Conservation (phyloP, 1,139 yeast genomes). For the Tardiomyces depauwii region DNA sequence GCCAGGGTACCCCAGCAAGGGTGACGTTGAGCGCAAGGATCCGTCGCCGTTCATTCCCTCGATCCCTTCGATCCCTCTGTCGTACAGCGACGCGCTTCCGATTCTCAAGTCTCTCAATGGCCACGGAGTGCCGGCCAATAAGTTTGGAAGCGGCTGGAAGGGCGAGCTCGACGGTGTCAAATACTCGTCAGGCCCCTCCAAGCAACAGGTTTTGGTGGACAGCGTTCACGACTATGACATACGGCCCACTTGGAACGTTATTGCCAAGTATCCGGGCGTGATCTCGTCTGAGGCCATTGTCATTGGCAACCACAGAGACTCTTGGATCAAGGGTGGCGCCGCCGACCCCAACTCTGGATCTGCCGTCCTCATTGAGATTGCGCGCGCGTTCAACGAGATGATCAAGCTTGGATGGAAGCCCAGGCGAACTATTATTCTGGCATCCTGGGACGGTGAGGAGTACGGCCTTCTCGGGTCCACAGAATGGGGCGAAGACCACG, state of each 20-base stretch:
- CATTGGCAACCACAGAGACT: slow-evolving; percentile 61
- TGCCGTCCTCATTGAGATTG: slow-evolving; percentile 46
- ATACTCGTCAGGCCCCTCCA: slow-evolving; percentile 55
- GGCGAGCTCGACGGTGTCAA: slow-evolving; percentile 38
- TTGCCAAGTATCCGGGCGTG: slow-evolving; percentile 45
- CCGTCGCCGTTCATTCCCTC: slow-evolving; percentile 41
- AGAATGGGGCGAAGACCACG: slow-evolving; percentile 53
- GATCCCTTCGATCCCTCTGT: slow-evolving; percentile 55
- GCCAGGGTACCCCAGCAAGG: slow-evolving; percentile 66
- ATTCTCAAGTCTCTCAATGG: slow-evolving; percentile 44
- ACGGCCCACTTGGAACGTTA: slow-evolving; percentile 48
- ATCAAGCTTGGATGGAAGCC: slow-evolving; percentile 48
- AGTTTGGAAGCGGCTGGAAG: slow-evolving; percentile 32
- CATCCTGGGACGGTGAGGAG: slow-evolving; percentile 68
- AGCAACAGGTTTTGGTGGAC: slow-evolving; percentile 37
- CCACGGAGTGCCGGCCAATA: slow-evolving; percentile 30
- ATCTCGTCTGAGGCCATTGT: slow-evolving; percentile 36
- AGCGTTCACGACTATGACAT: slow-evolving; percentile 47
- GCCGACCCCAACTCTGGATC: slow-evolving; percentile 64
- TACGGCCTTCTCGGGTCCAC: slow-evolving; percentile 58
- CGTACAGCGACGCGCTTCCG: slow-evolving; percentile 46
- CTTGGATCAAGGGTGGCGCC: slow-evolving; percentile 66
- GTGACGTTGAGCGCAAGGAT: slow-evolving; percentile 35
- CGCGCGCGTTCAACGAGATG: slow-evolving; percentile 43
- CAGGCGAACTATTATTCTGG: slow-evolving; percentile 44